Evolutionary conservation across 1,284 basidiomycete genomes (phyloP), one percentile per base, ranked within the genome.

Genomic region (Ceratobasidium sp.): DNA sequence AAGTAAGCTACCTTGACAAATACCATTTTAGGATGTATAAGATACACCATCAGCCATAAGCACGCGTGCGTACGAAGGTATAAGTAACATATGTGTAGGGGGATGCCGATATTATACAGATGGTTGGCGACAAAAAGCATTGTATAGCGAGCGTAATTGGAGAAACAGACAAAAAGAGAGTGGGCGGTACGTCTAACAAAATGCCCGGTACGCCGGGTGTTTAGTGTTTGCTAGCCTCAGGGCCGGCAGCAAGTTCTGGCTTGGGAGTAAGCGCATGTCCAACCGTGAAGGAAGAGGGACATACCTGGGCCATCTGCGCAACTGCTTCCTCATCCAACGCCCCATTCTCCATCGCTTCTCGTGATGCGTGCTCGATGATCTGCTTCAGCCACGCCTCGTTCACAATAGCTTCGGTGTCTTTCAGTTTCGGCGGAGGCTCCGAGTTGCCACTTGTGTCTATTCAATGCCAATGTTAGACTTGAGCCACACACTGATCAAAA

Each of bases 311-410:
- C 65, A 70, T 70, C 41, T 70, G 65, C 1, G 52, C 28, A 30
- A 70, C 65, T n/a, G 52, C 65, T 8, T 70, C 65, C 5, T 57
- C 65, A 52, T 70, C 65, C 53, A 70, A 46, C 28, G 65, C 65
- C 18, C 65, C 65, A 52, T 70, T 70, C 30, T 70, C 65, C 36
- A 57, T 70, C n/a, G 53, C 65, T 43, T 70, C 65, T 8, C 43
- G 23, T 16, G 65, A 70, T 6, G 65, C 65, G 21, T 57, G 53
- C 41, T 70, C 65, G 26, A 70, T 70, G 21, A 70, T 70, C 48
- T 70, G 65, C 41, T 70, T 70, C 53, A 70, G 36, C 65, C 65
- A 70, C 14, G 55, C 67, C n/a, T 70, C 67, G 23, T 46, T 70
- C 28, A 70, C 67, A 18, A 70, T 70, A 30, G 67, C 67, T 34